These are phyloP conservation scores for Bigelowiella natans DNA, from an alignment of 78 protist genomes.

Conservation along the genomic window DNA sequence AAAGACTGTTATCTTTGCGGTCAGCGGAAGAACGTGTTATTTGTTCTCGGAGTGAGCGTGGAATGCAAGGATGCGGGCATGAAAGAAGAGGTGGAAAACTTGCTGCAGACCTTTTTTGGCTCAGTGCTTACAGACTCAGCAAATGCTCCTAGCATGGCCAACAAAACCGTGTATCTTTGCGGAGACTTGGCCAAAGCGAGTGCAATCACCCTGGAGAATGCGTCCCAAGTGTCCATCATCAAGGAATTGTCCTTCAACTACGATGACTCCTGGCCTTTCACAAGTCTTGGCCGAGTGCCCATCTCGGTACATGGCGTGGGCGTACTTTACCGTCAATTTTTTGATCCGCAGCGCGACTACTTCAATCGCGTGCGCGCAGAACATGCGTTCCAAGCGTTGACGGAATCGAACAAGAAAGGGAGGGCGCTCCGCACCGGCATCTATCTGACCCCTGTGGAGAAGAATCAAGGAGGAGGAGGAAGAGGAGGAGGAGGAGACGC, in stretches of 20 bases:
- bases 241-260: neutral
- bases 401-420: neutral
- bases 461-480: no score
- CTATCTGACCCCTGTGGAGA: neutral
- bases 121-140: no score
- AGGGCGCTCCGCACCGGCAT: conserved; percentile 10
- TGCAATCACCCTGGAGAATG: neutral
- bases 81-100: no score
- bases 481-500: neutral
- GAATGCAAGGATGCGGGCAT: no score
- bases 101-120: no score
- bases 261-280: neutral
- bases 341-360: neutral
- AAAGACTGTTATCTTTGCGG: no score
- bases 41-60: no score
- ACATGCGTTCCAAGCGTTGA: neutral
- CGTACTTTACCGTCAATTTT: neutral
- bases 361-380: neutral
- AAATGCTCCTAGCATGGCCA: neutral
- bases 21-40: no score
- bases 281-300: neutral
- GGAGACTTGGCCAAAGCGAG: neutral
- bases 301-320: conserved; percentile 1
- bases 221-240: neutral
- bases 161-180: neutral